Conservation (phyloP, 305 asterid species). For the Solanum hybrid region DNA sequence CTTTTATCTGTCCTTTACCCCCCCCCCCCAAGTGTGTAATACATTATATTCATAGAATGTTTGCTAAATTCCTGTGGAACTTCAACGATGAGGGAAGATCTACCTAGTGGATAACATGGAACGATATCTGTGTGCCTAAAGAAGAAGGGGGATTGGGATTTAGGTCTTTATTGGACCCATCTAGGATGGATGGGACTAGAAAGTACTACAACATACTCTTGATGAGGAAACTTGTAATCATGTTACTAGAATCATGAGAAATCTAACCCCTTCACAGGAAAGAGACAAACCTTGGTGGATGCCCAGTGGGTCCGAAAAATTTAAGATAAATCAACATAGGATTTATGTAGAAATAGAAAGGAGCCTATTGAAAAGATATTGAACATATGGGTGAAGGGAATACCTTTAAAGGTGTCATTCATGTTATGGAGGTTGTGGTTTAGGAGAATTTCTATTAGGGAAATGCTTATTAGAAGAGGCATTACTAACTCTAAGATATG, state of each 20-base stretch:
- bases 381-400: background rate
- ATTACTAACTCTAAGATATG: too few relatives aligned
- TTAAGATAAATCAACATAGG: background rate
- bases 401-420: background rate
- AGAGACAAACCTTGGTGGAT: background rate
- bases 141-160: background rate
- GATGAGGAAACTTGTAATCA: background rate
- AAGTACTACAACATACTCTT: background rate
- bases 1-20: background rate
- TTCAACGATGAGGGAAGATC: background rate
- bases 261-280: background rate
- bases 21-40: background rate
- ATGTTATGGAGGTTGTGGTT: background rate
- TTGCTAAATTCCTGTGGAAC: background rate
- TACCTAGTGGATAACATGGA: background rate
- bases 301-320: background rate
- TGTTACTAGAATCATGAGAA: background rate
- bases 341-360: background rate
- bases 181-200: background rate
- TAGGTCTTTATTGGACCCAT: background rate
- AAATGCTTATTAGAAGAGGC: background rate
- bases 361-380: background rate
- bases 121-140: background rate
- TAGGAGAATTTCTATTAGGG: background rate
- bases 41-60: too few relatives aligned